Evolutionary conservation across 164 flowering plant genomes (phyloP).

Genomic region (Amborella trichopoda): DNA sequence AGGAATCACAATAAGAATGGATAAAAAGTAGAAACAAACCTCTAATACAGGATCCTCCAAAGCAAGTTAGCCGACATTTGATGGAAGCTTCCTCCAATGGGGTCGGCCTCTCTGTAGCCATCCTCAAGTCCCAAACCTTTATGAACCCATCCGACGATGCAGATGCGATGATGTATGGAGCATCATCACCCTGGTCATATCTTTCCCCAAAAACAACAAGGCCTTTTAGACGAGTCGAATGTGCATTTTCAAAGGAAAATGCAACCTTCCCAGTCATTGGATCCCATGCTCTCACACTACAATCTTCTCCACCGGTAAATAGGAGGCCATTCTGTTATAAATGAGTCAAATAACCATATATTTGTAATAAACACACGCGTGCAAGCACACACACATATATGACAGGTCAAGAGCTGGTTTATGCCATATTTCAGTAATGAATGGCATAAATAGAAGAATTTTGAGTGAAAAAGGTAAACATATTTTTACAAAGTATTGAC

Average conservation of each 20-base stretch:
- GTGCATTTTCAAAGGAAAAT: slow-evolving; percentile 67
- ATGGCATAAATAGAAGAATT: too few species aligned
- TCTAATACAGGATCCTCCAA: slow-evolving; percentile 94
- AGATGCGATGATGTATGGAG: slow-evolving; percentile 60
- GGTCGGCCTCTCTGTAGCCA: slow-evolving; percentile 42
- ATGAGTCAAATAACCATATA: background rate
- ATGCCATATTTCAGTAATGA: too few species aligned
- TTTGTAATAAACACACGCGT: background rate
- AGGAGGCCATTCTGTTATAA: slow-evolving; percentile 56
- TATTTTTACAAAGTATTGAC: too few species aligned
- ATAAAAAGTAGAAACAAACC: too few species aligned
- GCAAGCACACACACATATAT: too few species aligned
- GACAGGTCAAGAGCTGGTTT: too few species aligned
- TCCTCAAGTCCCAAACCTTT: slow-evolving; percentile 87
- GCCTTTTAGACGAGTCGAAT: slow-evolving; percentile 75
- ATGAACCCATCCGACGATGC: slow-evolving; percentile 91
- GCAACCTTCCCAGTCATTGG: slow-evolving; percentile 67
- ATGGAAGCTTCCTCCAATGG: slow-evolving; percentile 73
- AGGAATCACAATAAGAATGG: too few species aligned
- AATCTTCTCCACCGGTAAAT: slow-evolving; percentile 83
- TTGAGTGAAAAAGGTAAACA: too few species aligned
- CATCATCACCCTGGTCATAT: slow-evolving; percentile 21
- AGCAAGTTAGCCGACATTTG: slow-evolving; percentile 84
- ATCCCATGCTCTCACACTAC: slow-evolving; percentile 80
- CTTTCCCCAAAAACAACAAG: slow-evolving; percentile 47